These are phyloP conservation scores for Hemileccinum impolitum DNA, from an alignment of 768 basidiomycete species.

Conservation along the genomic window DNA sequence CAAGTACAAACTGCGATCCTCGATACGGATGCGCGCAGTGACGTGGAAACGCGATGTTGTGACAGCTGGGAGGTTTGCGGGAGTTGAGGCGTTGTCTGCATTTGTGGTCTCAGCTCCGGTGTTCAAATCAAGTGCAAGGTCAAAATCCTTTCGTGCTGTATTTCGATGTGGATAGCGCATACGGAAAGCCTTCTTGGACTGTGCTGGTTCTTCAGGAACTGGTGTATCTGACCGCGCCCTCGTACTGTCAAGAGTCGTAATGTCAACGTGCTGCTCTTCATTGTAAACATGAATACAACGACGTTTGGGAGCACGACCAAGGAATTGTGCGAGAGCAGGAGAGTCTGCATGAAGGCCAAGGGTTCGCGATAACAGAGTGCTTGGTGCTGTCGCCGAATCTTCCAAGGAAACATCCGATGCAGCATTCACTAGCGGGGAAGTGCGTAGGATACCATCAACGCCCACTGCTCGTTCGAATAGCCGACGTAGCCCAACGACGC, in stretches of 20 bases:
- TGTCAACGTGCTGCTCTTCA: constrained; percentile 34
- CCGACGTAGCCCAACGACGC: constrained; percentile 43
- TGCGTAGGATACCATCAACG: constrained; percentile 22
- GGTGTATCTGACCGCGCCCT: background rate
- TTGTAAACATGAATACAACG: constrained; percentile 38
- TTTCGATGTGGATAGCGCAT: constrained; percentile 42
- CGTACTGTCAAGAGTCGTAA: constrained; percentile 21
- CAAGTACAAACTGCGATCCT: constrained; percentile 45
- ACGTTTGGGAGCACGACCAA: constrained; percentile 42
- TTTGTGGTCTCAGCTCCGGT: background rate
- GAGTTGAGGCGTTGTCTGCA: background rate
- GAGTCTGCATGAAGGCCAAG: constrained; percentile 51
- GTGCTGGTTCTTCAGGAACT: background rate
- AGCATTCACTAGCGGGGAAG: background rate
- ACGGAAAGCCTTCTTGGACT: constrained; percentile 26
- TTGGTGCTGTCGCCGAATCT: constrained; percentile 17
- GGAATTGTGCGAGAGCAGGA: constrained; percentile 48
- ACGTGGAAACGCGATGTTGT: constrained; percentile 45
- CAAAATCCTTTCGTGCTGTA: constrained; percentile 36
- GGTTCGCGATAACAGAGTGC: constrained; percentile 43
- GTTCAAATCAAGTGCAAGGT: constrained; percentile 22
- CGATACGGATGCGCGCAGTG: constrained; percentile 38
- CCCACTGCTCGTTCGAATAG: constrained; percentile 53
- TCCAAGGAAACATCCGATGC: constrained; percentile 3
- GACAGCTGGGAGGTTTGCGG: constrained; percentile 10